These are phyloP conservation scores for Candida xiaguanensis DNA, from an alignment of 805 yeast genomes.

Conservation along the genomic window DNA sequence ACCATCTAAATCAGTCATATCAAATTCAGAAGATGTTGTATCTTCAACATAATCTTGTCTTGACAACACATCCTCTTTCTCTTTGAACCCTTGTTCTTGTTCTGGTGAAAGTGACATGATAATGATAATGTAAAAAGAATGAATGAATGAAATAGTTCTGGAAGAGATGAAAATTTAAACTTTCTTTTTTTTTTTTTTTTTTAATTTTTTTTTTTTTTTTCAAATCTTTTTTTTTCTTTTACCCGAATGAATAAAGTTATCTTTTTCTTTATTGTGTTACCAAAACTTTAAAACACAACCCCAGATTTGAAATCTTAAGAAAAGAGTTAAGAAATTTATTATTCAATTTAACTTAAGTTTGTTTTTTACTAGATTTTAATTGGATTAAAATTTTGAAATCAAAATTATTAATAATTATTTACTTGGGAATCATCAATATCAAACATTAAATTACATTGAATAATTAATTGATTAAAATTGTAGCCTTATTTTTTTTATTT, in stretches of 20 bases:
- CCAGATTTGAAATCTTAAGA: too few species aligned
- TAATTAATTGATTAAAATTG: too few species aligned
- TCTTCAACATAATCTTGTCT: conserved; percentile 4
- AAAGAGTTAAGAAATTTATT: too few species aligned
- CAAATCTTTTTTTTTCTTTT: neutral
- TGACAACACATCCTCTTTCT: conserved; percentile 3
- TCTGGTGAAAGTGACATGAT: neutral
- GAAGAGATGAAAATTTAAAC: neutral
- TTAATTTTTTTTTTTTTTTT: neutral
- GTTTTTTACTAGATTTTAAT: too few species aligned
- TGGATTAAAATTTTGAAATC: too few species aligned
- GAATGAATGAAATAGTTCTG: neutral
- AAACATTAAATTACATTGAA: too few species aligned
- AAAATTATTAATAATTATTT: too few species aligned
- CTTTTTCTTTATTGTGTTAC: neutral
- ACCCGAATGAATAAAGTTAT: neutral
- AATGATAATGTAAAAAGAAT: neutral
- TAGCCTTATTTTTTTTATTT: too few species aligned
- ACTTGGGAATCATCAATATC: too few species aligned
- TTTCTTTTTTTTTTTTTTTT: too few species aligned
- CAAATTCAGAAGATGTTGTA: conserved; percentile 6
- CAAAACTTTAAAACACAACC: too few species aligned
- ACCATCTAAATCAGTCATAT: conserved; percentile 18
- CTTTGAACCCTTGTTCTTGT: neutral
- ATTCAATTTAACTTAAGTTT: too few species aligned